These are phyloP conservation scores for Nitzschia inconspicua DNA, from an alignment of 108 stramenopile genomes.

Conservation along the genomic window DNA sequence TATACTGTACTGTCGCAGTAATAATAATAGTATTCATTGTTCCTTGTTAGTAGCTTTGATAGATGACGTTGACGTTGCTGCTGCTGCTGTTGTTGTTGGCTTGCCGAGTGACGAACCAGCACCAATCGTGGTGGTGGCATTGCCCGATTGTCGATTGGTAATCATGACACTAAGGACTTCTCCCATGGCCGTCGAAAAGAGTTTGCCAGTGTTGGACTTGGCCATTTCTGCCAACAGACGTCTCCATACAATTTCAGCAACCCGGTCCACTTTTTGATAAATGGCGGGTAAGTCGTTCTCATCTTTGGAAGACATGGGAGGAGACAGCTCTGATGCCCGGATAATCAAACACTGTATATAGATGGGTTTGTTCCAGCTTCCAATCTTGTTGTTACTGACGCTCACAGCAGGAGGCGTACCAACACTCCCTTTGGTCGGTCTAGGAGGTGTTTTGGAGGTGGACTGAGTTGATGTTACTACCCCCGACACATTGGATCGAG, in stretches of 20 bases:
- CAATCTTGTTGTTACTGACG: background rate
- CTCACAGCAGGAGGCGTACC: background rate
- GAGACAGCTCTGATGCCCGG: conserved; percentile 48
- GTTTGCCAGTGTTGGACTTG: conserved; percentile 43
- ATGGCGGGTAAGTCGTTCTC: conserved; percentile 36
- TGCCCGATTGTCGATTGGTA: background rate
- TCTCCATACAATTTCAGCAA: conserved; percentile 39
- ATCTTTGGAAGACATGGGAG: conserved; percentile 43
- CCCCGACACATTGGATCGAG: background rate
- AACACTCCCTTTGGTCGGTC: background rate
- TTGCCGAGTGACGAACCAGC: too few relatives aligned
- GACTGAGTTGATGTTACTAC: background rate
- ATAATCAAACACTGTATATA: conserved; percentile 30
- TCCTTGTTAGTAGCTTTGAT: too few relatives aligned
- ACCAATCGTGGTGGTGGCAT: background rate
- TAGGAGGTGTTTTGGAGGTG: background rate
- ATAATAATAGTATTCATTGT: too few relatives aligned
- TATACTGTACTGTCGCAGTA: too few relatives aligned
- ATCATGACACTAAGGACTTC: conserved; percentile 41
- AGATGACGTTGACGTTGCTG: too few relatives aligned
- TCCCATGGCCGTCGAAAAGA: conserved; percentile 56
- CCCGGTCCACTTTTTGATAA: conserved; percentile 43
- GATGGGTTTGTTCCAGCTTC: conserved; percentile 56
- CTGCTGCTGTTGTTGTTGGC: background rate
- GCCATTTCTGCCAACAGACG: conserved; percentile 52